Percentiles rank a stretch among this genome's conserved stretches.
phyloP scores from a whole-genome alignment of 805 yeast genomes.

The Metschnikowia matae region DNA sequence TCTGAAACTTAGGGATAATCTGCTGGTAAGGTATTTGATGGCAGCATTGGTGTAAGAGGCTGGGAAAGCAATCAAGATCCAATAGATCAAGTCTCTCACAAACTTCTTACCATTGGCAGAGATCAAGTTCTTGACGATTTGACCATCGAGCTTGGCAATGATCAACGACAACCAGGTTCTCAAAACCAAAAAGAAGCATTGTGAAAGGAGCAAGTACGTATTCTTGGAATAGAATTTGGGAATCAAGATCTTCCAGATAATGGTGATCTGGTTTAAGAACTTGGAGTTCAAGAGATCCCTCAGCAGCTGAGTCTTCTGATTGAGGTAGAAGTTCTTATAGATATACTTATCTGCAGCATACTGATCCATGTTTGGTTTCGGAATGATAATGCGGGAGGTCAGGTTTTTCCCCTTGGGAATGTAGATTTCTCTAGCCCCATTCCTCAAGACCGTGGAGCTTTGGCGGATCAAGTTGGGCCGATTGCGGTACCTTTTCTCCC shows the following conservation, averaged over 20 bases:
- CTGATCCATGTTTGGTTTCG: slow-evolving; percentile 44
- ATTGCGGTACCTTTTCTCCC: slow-evolving; percentile 21
- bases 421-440: slow-evolving; percentile 44
- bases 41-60: slow-evolving; percentile 91
- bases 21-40: slow-evolving; percentile 72
- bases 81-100: slow-evolving; percentile 69
- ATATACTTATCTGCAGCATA: slow-evolving; percentile 54
- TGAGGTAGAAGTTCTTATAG: slow-evolving; percentile 44
- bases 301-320: slow-evolving; percentile 27
- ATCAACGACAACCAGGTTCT: slow-evolving; percentile 85
- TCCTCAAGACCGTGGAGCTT: slow-evolving; percentile 39
- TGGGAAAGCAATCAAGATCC: slow-evolving; percentile 90
- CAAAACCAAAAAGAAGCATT: slow-evolving; percentile 67
- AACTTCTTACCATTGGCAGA: slow-evolving; percentile 75
- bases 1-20: slow-evolving; percentile 79
- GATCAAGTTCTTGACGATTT: slow-evolving; percentile 82
- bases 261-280: slow-evolving; percentile 66
- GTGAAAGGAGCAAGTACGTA: slow-evolving; percentile 60
- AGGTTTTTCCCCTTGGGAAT: slow-evolving; percentile 43
- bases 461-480: slow-evolving; percentile 39
- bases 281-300: slow-evolving; percentile 47
- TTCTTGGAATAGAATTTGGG: slow-evolving; percentile 70
- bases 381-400: slow-evolving; percentile 41
- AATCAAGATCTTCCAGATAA: slow-evolving; percentile 78
- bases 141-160: slow-evolving; percentile 88